Base-by-base conservation (phyloP, 108 stramenopile genomes). In the Fistulifera pelliculosa region DNA sequence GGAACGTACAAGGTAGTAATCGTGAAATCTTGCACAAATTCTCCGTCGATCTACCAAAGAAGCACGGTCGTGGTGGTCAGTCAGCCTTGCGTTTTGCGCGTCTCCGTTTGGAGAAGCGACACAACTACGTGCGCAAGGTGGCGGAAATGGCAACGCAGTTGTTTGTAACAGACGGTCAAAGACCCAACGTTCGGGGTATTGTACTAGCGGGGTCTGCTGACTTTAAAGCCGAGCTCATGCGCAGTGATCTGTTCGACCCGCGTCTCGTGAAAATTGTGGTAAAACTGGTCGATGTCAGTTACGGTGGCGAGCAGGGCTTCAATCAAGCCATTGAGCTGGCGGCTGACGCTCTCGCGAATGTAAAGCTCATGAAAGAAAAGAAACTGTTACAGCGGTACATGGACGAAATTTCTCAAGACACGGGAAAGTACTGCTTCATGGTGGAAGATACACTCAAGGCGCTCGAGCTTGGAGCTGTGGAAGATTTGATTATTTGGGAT, bases 311-410 rank as follows among this genome's bases (percentile, higher is more conserved):
- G 55, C 85, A 93, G 38, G 98, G 98, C 16, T 99, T 99, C 87
- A 97, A 98, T 64, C 98, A 99, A 76, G 98, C 96, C 52, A 97
- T 99, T 74, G 97, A 99, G 71, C 73, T 87, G 38, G 73, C 82
- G 47, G 89, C 93, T 11, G 98, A 99, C 57, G 76, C 97, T 17
- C 62, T 99, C 23, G 78, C 90, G n/a, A 83, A 87, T 51, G 98
- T 99, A 63, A 99, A 99, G 73, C 66, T 99, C 41, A 90, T 99
- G 72, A 91, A 96, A 77, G 98, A 99, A 79, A 99, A 99, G 90
- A 91, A 91, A 57, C 61, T 99, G 27, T 70, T 99, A 38, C 95
- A 96, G 66, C 77, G 76, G 44, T 99, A 95, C 71, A 97, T 99
- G 80, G 98, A 99, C 66, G 96, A 99, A 71, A 99, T 99, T 45